Percentiles rank a stretch among this genome's conserved stretches.
These are phyloP conservation scores for Penicillium mononematosum DNA, from an alignment of 495 filamentous ascomycete genomes.

Conservation along the genomic window DNA sequence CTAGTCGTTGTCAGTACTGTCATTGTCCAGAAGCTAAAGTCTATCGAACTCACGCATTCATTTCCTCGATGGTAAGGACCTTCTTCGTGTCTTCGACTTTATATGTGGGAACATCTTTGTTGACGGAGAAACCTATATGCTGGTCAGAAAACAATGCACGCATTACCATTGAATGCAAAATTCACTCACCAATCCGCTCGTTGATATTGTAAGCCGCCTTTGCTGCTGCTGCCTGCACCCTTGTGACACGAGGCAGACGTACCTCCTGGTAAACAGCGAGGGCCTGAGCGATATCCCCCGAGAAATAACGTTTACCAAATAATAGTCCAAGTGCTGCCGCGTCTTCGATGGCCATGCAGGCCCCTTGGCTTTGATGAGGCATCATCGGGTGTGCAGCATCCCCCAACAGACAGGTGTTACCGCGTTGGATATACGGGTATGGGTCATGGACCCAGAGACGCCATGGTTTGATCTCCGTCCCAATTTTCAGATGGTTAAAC, in stretches of 20 bases:
- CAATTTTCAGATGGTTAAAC: conserved; percentile 38
- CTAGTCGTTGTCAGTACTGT: conserved; percentile 22
- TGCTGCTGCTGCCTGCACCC: conserved; percentile 45
- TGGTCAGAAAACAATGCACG: not conserved
- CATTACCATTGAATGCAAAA: not conserved
- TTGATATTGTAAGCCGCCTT: conserved; percentile 51
- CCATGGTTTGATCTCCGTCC: conserved; percentile 49
- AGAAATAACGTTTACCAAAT: conserved; percentile 44
- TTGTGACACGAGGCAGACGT: conserved; percentile 42
- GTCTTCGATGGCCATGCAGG: conserved; percentile 53
- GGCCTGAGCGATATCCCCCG: conserved; percentile 38
- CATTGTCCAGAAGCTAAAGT: not conserved
- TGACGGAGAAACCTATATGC: conserved; percentile 44
- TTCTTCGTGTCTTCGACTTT: conserved; percentile 47
- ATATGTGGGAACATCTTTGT: conserved; percentile 43
- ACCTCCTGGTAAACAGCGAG: conserved; percentile 46
- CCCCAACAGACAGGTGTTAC: conserved; percentile 38
- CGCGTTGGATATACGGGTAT: conserved; percentile 38
- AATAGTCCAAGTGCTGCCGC: conserved; percentile 48
- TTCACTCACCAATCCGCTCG: conserved; percentile 46
- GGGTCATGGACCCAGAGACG: conserved; percentile 50
- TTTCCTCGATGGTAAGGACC: conserved; percentile 53
- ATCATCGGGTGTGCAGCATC: conserved; percentile 51
- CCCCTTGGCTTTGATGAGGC: conserved; percentile 52
- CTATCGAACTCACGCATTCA: conserved; percentile 44